phyloP scores from a whole-genome alignment of 805 yeast genomes.

The Kluyveromyces dobzhanskii region DNA sequence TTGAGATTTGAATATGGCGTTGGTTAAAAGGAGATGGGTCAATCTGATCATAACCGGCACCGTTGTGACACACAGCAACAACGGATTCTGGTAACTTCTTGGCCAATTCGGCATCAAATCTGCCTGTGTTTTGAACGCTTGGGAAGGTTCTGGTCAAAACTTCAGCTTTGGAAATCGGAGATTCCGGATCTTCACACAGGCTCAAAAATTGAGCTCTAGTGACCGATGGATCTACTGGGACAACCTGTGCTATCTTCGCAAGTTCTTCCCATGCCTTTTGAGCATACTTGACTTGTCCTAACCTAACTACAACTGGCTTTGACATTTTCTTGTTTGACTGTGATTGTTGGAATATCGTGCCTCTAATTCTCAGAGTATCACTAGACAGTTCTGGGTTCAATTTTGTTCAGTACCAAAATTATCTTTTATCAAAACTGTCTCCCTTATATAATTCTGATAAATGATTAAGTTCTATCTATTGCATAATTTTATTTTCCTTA shows the following conservation, averaged over 20 bases:
- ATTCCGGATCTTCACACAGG: constrained; percentile 24
- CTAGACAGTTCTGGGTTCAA: too few species aligned
- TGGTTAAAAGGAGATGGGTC: constrained; percentile 46
- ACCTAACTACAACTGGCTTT: constrained; percentile 54
- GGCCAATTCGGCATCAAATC: constrained; percentile 56
- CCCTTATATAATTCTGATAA: too few species aligned
- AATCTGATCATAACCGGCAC: constrained; percentile 74
- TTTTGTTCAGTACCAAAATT: too few species aligned
- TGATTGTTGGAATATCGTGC: too few species aligned
- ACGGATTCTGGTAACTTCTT: constrained; percentile 46
- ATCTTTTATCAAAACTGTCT: too few species aligned
- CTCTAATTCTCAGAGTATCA: too few species aligned
- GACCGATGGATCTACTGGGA: constrained; percentile 34
- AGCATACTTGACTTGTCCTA: constrained; percentile 56
- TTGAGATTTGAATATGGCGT: constrained; percentile 53
- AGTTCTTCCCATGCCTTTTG: constrained; percentile 59
- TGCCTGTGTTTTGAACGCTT: constrained; percentile 46
- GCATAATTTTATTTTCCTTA: too few species aligned
- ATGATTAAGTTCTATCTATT: too few species aligned
- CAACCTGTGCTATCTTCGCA: constrained; percentile 37
- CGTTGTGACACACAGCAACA: constrained; percentile 48
- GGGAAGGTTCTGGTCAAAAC: constrained; percentile 45
- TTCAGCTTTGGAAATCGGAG: constrained; percentile 26
- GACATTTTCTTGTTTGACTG: too few species aligned
- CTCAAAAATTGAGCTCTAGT: constrained; percentile 31